phyloP scores from a whole-genome alignment of 2,329 filamentous ascomycete genomes.

The Trichoderma koningiopsis region DNA sequence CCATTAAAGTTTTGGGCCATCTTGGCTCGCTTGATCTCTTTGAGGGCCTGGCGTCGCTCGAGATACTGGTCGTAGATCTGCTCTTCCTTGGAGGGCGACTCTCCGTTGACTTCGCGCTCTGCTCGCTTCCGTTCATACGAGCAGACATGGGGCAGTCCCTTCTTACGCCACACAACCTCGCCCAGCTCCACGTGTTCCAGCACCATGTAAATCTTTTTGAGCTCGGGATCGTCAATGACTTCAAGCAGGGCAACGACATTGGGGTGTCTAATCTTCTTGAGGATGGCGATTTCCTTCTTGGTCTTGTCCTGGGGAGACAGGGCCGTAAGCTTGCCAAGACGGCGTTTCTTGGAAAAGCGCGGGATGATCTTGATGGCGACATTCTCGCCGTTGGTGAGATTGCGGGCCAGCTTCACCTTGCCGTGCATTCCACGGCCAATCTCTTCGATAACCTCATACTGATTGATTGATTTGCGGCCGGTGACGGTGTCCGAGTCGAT shows the following conservation, averaged over 20 bases:
- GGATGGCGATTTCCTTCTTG: slow-evolving; percentile 94
- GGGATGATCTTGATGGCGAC: slow-evolving; percentile 99
- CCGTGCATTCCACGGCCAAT: slow-evolving; percentile 94
- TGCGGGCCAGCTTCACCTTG: slow-evolving; percentile 93
- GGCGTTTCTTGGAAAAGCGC: slow-evolving; percentile 87
- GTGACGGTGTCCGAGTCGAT: slow-evolving; percentile 88
- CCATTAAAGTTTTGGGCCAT: slow-evolving; percentile 53
- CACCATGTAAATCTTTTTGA: slow-evolving; percentile 98
- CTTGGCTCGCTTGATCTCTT: slow-evolving; percentile 59
- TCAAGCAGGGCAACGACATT: slow-evolving; percentile 95
- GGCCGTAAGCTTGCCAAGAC: slow-evolving; percentile 79
- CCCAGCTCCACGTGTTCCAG: slow-evolving; percentile 93
- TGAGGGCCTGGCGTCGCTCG: slow-evolving; percentile 60
- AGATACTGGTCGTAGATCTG: slow-evolving; percentile 61
- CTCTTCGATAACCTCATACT: slow-evolving; percentile 96
- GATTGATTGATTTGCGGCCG: slow-evolving; percentile 94
- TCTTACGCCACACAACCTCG: slow-evolving; percentile 91
- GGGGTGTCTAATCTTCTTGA: slow-evolving; percentile 97
- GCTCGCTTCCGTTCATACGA: slow-evolving; percentile 79
- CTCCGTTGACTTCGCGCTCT: slow-evolving; percentile 68
- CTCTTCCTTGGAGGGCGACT: slow-evolving; percentile 61
- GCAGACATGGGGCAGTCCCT: slow-evolving; percentile 81
- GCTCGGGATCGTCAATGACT: slow-evolving; percentile 94
- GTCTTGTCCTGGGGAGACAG: slow-evolving; percentile 73
- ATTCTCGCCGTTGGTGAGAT: slow-evolving; percentile 71